These are phyloP conservation scores for Canavalia gladiata DNA, from an alignment of 306 rosid genomes.

Conservation along the genomic window DNA sequence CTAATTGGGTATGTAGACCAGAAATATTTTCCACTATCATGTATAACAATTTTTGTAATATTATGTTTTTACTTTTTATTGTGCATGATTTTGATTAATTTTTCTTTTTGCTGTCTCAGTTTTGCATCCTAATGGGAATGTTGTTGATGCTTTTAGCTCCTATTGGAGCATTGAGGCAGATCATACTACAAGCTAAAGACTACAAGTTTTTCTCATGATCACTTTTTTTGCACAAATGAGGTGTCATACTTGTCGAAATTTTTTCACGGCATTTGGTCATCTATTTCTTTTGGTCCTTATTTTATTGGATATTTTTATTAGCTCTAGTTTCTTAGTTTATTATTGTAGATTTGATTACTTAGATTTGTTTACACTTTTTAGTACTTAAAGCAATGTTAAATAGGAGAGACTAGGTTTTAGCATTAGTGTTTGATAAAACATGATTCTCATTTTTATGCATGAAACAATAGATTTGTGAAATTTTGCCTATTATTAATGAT, in stretches of 20 bases:
- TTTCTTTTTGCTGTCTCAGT: conserved; percentile 51
- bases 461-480: neutral
- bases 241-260: neutral
- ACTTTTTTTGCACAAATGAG: neutral
- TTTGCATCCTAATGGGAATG: conserved; percentile 67
- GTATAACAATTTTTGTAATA: neutral
- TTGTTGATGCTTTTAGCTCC: conserved; percentile 64
- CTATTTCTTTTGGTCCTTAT: neutral
- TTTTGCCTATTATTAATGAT: neutral
- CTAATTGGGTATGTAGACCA: conserved; percentile 68
- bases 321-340: neutral
- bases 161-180: conserved; percentile 71
- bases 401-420: neutral
- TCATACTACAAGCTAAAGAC: conserved; percentile 58
- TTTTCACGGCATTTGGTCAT: neutral
- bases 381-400: neutral
- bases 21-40: neutral
- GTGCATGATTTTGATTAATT: neutral
- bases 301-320: neutral
- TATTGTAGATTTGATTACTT: neutral
- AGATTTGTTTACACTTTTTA: neutral
- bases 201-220: conserved; percentile 63
- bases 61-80: neutral
- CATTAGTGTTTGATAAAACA: neutral
- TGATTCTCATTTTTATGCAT: neutral